Percentiles rank a stretch among this genome's conserved stretches.
phyloP scores from a whole-genome alignment of 1,284 basidiomycete genomes.

The Vanrija sp. region DNA sequence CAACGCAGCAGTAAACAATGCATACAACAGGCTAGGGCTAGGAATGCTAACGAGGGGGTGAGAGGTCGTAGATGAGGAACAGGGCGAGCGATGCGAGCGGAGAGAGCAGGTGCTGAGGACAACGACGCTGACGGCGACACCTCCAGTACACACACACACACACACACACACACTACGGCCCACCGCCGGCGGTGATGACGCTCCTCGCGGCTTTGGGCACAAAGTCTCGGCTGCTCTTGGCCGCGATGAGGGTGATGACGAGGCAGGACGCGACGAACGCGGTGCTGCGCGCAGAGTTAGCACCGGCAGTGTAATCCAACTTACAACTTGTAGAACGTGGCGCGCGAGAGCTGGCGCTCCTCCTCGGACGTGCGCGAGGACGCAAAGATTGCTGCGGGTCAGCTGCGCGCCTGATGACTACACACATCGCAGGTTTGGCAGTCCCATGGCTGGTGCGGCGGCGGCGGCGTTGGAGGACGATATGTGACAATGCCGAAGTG shows the following conservation, averaged over 20 bases:
- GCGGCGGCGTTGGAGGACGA: too few species aligned
- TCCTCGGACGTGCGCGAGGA: constrained; percentile 49
- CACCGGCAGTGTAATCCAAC: not conserved
- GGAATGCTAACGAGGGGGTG: too few species aligned
- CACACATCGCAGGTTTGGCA: constrained; percentile 46
- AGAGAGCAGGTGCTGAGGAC: too few species aligned
- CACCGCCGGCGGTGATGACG: too few species aligned
- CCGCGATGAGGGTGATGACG: constrained; percentile 46
- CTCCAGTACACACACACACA: too few species aligned
- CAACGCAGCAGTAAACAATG: too few species aligned
- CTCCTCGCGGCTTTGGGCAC: constrained; percentile 28
- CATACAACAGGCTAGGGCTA: too few species aligned
- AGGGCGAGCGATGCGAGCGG: too few species aligned
- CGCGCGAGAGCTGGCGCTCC: constrained; percentile 44
- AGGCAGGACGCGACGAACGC: constrained; percentile 48
- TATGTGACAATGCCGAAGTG: too few species aligned
- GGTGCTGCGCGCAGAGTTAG: constrained; percentile 25
- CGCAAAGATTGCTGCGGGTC: constrained; percentile 45
- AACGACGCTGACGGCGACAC: too few species aligned
- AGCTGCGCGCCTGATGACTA: not conserved
- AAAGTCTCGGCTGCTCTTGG: constrained; percentile 36
- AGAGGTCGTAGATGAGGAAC: too few species aligned
- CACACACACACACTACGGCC: too few species aligned
- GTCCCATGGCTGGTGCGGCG: constrained; percentile 27
- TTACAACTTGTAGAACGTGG: constrained; percentile 50